Percentiles rank a stretch among this genome's conserved stretches.
These are phyloP conservation scores for Priceomyces melissophilus DNA, from an alignment of 805 yeast genomes.

Conservation along the genomic window DNA sequence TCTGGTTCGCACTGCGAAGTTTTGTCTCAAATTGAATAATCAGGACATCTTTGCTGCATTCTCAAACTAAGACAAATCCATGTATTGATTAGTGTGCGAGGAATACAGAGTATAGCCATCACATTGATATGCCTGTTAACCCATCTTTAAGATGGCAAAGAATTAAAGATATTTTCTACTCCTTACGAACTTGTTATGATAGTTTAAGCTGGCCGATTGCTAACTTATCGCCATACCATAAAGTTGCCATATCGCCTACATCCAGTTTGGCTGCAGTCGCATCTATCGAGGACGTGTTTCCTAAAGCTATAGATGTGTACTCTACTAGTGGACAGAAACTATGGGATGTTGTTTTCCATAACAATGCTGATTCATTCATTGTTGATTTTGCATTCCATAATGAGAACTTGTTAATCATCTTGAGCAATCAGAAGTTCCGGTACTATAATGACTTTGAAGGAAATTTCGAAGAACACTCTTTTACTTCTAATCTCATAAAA, in stretches of 20 bases:
- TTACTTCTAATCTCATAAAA: constrained; percentile 15
- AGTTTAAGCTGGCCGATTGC: constrained; percentile 48
- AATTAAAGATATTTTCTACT: constrained; percentile 65
- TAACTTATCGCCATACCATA: constrained; percentile 33
- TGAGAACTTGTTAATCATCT: constrained; percentile 56
- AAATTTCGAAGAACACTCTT: constrained; percentile 53
- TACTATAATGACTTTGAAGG: constrained; percentile 65
- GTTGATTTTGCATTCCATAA: constrained; percentile 47
- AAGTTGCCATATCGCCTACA: constrained; percentile 48
- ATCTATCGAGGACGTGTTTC: constrained; percentile 31
- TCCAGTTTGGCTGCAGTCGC: constrained; percentile 57
- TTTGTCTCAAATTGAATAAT: no score
- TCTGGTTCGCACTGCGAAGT: no score
- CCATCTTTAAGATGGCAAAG: constrained; percentile 73
- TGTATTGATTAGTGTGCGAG: background rate
- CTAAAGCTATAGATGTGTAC: constrained; percentile 36
- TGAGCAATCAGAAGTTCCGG: constrained; percentile 51
- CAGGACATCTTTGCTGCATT: no score
- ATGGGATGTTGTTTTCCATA: constrained; percentile 36
- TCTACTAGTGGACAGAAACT: constrained; percentile 32
- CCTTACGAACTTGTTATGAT: constrained; percentile 55
- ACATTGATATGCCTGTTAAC: constrained; percentile 21
- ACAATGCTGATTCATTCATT: constrained; percentile 49
- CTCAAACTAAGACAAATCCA: no score
- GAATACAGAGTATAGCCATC: constrained; percentile 7